A percentile compares a stretch with the other conserved stretches of the same genome.
Conservation (phyloP, 352 stramenopile species). For the Phytopythium litorale region DNA sequence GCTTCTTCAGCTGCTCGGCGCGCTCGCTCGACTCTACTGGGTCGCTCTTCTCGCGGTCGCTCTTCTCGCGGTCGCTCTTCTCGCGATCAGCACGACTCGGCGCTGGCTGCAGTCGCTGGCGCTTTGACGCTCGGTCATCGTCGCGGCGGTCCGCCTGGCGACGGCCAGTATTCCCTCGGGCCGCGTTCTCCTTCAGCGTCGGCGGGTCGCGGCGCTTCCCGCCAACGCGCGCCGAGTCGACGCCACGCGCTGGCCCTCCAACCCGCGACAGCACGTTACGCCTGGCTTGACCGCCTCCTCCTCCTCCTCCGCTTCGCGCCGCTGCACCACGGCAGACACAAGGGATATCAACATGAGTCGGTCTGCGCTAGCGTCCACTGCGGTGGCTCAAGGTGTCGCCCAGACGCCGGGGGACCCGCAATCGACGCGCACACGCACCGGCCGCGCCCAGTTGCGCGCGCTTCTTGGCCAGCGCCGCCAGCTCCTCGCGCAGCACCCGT, state of each 20-base stretch:
- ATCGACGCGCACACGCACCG: constrained; percentile 12
- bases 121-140: constrained; percentile 23
- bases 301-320: not conserved
- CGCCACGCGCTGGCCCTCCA: constrained; percentile 6
- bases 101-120: constrained; percentile 36
- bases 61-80: not conserved
- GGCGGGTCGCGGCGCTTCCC: constrained; percentile 16
- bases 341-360: not conserved
- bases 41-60: constrained; percentile 4
- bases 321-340: not conserved
- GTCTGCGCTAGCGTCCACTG: not conserved
- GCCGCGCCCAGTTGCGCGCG: constrained; percentile 35
- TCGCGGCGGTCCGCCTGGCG: constrained; percentile 31
- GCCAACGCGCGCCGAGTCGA: constrained; percentile 17
- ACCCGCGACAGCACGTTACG: constrained; percentile 32
- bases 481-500: constrained; percentile 46
- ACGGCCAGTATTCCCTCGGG: constrained; percentile 15
- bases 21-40: constrained; percentile 13
- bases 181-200: constrained; percentile 21
- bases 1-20: constrained; percentile 37
- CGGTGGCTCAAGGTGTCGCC: not conserved
- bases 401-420: not conserved
- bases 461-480: constrained; percentile 49
- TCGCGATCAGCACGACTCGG: constrained; percentile 7
- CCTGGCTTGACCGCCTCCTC: not conserved